Conservation (phyloP, 1,284 basidiomycete species). For the Ustilago loliicola region DNA sequence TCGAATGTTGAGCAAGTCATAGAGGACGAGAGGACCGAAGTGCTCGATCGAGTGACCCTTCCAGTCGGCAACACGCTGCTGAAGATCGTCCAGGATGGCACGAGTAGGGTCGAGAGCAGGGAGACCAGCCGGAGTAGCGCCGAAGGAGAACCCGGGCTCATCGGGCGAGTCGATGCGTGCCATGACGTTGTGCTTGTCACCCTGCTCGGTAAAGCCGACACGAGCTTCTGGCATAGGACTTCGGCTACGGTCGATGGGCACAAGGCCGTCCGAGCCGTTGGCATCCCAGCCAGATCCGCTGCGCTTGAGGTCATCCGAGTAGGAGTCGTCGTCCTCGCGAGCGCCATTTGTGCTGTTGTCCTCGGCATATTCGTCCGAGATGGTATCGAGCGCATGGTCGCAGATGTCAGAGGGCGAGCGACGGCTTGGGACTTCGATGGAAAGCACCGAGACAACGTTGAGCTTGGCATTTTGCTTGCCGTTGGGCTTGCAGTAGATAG, state of each 20-base stretch:
- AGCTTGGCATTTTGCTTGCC: constrained; percentile 73
- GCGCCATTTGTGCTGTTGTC: constrained; percentile 17
- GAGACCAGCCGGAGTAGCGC: constrained; percentile 55
- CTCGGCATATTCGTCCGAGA: constrained; percentile 42
- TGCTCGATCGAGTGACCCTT: constrained; percentile 86
- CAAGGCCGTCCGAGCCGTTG: constrained; percentile 2
- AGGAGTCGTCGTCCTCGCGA: constrained; percentile 43
- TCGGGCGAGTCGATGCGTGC: constrained; percentile 29
- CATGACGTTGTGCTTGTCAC: constrained; percentile 43
- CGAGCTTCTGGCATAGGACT: constrained; percentile 33
- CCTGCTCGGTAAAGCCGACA: constrained; percentile 36
- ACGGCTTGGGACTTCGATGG: constrained; percentile 86
- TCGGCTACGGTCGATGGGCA: constrained; percentile 12
- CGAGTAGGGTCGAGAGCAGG: constrained; percentile 74
- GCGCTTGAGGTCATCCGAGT: constrained; percentile 62
- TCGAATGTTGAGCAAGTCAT: constrained; percentile 87
- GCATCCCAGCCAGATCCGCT: constrained; percentile 29
- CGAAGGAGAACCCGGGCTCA: constrained; percentile 53
- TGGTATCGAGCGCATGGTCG: constrained; percentile 55
- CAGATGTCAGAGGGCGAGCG: constrained; percentile 74
- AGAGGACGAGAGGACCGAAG: constrained; percentile 88
- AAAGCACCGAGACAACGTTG: constrained; percentile 87
- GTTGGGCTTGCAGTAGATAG: constrained; percentile 77
- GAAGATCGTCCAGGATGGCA: constrained; percentile 86
- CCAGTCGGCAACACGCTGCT: constrained; percentile 90